Evolutionary conservation across 805 yeast genomes (phyloP), one percentile per base, ranked within the genome.

Genomic region (Lachancea fermentati): DNA sequence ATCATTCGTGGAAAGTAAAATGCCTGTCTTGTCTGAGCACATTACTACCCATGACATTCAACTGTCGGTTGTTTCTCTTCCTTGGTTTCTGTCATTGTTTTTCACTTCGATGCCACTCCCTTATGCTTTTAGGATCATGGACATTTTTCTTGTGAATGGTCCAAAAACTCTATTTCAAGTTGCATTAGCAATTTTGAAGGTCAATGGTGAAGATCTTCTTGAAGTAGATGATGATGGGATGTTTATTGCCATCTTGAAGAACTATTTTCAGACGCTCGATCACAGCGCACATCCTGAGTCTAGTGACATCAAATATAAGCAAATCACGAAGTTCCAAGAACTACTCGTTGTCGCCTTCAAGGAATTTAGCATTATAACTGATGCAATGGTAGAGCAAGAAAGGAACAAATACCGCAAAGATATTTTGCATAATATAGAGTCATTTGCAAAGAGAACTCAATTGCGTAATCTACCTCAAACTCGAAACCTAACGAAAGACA

Each of bases 51-150:
- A 81, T 48, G 97, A 93, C 54, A 91, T 93, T 38, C 97, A 94
- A 55, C 69, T 94, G 12, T 85, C 95, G 0, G 94, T 93, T 13
- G 91, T 91, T 1, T 86, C 97, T 0, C 66, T 93, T 32, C 97
- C 98, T 2, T 93, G 99, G 99, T 93, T 93, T 57, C 67, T 93
- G 39, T 86, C 96, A 0, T 66, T 93, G 30, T 93, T 85, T 60
- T 74, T 91, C 49, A 89, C 85, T 50, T 81, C 96, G 0, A 88
- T 93, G 95, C 98, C 98, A 0, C 66, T 93, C 49, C 88, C 88
- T 4, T 91, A 79, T 65, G 96, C 98, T 2, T 85, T 88, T 54
- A 71, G 97, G 59, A 84, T 93, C 34, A 73, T 91, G 54, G 99
- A 93, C 61, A 82, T 88, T 16, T 81, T 93, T 56, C 84, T 93